Base-by-base conservation (phyloP, 495 filamentous ascomycete species). In the Podospora bellae-mahoneyi region DNA sequence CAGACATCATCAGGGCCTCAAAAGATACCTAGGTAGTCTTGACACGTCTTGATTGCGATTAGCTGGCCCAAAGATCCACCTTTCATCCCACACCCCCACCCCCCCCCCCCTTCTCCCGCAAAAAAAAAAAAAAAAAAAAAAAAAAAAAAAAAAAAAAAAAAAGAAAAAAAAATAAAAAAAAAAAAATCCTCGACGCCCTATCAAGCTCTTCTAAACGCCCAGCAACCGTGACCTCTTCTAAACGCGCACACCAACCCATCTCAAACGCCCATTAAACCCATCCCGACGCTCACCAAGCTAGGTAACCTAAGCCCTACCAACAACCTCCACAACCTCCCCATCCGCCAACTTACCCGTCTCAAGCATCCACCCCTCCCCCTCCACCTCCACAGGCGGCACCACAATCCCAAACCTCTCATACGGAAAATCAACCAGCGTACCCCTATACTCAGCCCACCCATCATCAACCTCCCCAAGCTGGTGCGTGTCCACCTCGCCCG, bases 401-500 rank as follows among this genome's bases (percentile, higher is more conserved):
- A 76, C 67, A 39, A 93, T 91, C 6, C 91, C 90, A 76, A 90
- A 96, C 68, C 79, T 84, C 59, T 83, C 84, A 69, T 91, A 95
- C 0, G 90, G 90, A 73, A 95, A 96, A 20, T 85, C 79, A 44
- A 88, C 87, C 73, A 96, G 74, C 4, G 82, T 87, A 26, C 73
- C 67, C 62, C 89, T 72, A 67, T 91, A 79, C 68, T 87, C 85
- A 3, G 83, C 91, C 88, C 89, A 92, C 5, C 91, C 92, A 80
- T 96, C 92, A 61, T 84, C 86, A 16, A 90, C 71, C 74, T 87
- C 83, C 3, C 88, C 87, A 3, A 87, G 64, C 71, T 83, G 76
- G 74, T 86, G 74, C 75, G 80, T 60, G 76, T 84, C 78, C 75
- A 81, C 76, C 68, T 84, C 75, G 67, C 84, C 71, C 60, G 82